Evolutionary conservation across 2,329 filamentous ascomycete genomes (phyloP), one percentile per base, ranked within the genome.

Genomic region (Hypoxylon sp.): DNA sequence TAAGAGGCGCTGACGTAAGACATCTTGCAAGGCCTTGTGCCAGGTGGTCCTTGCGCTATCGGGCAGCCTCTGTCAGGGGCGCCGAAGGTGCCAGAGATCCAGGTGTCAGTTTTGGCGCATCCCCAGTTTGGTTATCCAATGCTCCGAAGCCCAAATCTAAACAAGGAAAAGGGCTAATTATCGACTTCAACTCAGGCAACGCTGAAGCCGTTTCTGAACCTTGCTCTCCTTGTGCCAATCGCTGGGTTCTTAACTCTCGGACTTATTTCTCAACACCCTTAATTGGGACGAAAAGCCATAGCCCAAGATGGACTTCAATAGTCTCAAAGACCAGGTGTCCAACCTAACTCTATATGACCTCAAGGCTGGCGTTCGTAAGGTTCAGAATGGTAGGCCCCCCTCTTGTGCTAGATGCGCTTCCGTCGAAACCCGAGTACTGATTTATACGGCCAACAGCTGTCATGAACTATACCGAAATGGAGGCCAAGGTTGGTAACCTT

Each of bases 391-490:
- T 97, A 62, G 65, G 68, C 17, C 6, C 39, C 6, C 46, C 5
- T 47, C 35, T 19, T 17, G n/a, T 17, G 2, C 11, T 32, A 7
- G 13, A 37, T 15, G 44, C 27, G n/a, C 24, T 39, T 39, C 24
- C 11, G 17, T 31, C 13, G 44, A 19, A 37, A 39, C 21, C 10
- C 6, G 13, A 7, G 48, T 62, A 35, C 47, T 70, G n/a, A 71
- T 29, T 42, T 3, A n/a, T 42, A 35, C 52, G 42, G 15, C 57
- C 11, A n/a, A n/a, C 19, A 97, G 94, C 94, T 73, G 94, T 97
- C 67, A 97, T 98, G 94, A 98, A 97, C 83, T 97, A 95, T 81
- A 97, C 94, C 46, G 94, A 98, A 79, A 95, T 96, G 92, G 93
- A 97, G 82, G 81, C 88, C 48, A 90, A 89, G 86, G 87, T 89